phyloP scores from a whole-genome alignment of 106 monocot genomes.

The Acorus gramineus region DNA sequence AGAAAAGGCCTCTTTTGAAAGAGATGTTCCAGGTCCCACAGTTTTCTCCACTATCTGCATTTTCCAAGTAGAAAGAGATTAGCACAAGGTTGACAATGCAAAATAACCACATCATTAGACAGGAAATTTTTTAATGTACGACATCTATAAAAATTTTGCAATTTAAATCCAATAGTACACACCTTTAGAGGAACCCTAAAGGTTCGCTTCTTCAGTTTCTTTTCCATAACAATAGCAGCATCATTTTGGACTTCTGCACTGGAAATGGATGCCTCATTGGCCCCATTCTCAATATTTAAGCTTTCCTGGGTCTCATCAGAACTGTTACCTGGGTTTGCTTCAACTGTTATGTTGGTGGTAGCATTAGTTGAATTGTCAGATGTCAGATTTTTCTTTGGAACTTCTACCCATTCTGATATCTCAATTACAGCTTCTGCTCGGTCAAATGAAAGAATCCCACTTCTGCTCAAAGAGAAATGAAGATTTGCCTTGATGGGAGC shows the following conservation, averaged over 20 bases:
- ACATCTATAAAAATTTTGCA: background rate
- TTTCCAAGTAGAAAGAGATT: constrained; percentile 3
- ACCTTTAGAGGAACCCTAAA: constrained; percentile 95
- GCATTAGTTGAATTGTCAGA: constrained; percentile 33
- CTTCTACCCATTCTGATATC: constrained; percentile 91
- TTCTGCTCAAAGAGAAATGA: constrained; percentile 91
- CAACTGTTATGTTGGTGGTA: constrained; percentile 20
- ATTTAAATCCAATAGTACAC: constrained; percentile 3
- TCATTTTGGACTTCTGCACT: constrained; percentile 25
- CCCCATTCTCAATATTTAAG: constrained; percentile 28
- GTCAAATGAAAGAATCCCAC: constrained; percentile 84
- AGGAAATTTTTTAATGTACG: too few species aligned
- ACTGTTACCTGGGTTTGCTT: constrained; percentile 22
- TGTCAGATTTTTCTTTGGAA: constrained; percentile 72
- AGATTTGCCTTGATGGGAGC: constrained; percentile 94
- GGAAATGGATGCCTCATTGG: constrained; percentile 17
- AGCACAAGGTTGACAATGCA: background rate
- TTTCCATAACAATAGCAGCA: constrained; percentile 46
- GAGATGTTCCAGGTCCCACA: constrained; percentile 45
- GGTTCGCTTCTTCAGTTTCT: constrained; percentile 77
- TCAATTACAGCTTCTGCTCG: constrained; percentile 95
- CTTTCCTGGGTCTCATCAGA: constrained; percentile 25
- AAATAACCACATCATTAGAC: too few species aligned
- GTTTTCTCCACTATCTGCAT: constrained; percentile 70
- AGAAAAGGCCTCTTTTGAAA: constrained; percentile 60